Percentiles rank a stretch among this genome's conserved stretches.
Evolutionary conservation across 2,329 filamentous ascomycete species (phyloP).

Genomic region (Cordyceps cateniannulata): DNA sequence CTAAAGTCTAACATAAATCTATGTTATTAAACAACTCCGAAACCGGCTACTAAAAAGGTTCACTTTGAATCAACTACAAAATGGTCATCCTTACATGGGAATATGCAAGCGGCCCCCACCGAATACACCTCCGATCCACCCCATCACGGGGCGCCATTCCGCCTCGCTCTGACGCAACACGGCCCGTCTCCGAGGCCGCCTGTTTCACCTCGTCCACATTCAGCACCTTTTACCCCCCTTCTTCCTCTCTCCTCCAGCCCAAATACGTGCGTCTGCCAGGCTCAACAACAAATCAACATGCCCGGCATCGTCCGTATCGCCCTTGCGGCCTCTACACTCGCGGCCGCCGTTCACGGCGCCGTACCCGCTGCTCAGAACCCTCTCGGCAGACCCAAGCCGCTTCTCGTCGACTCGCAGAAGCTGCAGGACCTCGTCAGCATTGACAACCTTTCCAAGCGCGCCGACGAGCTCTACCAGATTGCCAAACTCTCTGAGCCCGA

Average conservation of each 20-base stretch:
- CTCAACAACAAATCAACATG: background rate
- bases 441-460: conserved; percentile 50
- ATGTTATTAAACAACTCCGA: too few relatives aligned
- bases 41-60: too few relatives aligned
- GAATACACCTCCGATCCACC: background rate
- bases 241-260: background rate
- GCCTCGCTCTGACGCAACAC: background rate
- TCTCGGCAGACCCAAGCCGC: conserved; percentile 21
- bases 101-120: too few relatives aligned
- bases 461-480: conserved; percentile 55
- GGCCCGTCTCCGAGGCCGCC: background rate
- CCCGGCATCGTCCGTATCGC: background rate
- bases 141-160: background rate
- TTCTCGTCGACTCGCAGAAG: conserved; percentile 45
- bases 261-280: too few relatives aligned
- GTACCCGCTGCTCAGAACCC: background rate
- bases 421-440: conserved; percentile 51
- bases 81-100: too few relatives aligned
- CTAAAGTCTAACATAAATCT: too few relatives aligned
- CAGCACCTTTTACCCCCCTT: background rate
- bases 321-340: background rate
- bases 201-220: background rate
- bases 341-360: background rate
- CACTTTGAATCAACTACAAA: too few relatives aligned
- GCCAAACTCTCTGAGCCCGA: conserved; percentile 53